Base-by-base conservation (phyloP, 2,329 filamentous ascomycete species). In the Penicillium sp. region DNA sequence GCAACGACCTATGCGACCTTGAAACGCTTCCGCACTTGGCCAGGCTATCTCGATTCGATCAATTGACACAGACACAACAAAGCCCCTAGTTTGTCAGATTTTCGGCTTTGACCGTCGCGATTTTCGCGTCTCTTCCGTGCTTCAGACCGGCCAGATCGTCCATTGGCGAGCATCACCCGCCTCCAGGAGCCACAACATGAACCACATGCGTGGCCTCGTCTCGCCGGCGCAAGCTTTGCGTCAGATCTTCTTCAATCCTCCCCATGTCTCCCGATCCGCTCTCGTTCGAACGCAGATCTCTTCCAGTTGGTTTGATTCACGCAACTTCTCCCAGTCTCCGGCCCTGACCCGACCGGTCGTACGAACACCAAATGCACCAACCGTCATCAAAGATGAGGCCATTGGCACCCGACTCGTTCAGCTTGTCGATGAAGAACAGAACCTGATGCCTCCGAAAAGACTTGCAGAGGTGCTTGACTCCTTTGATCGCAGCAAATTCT, bases 401-500 rank as follows among this genome's bases (percentile, higher is more conserved):
- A 72, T 72, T 40, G 46, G 48, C 12, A 53, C 62, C 9, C 49
- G 56, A 13, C 57, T 53, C 27, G 53, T 72, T 6, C 67, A 66
- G 43, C 33, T 71, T 4, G 68, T 68, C 38, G 62, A 68, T 29
- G 63, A 64, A 18, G 54, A 64, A 32, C 64, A 64, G 28, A 47
- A 54, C 9, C 57, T 72, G 3, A 59, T 64, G 8, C 49, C 58
- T 8, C 64, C 68, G 2, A 52, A 56, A 24, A 51, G 52, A 28
- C 58, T 68, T 5, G 47, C 49, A 1, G 51, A 65, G 38, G 61
- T 62, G 4, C 70, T 84, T 3, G 40, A 53, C 3, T 61, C 56
- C 4, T 66, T 82, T 44, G 71, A 84, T 55, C 72, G 70, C 25
- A 63, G 67, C n/a, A 73, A 68, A 1, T 67, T 78, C 46, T 72